These are phyloP conservation scores for Avena eriantha DNA, from an alignment of 176 grass and related monocot genomes.

Conservation along the genomic window DNA sequence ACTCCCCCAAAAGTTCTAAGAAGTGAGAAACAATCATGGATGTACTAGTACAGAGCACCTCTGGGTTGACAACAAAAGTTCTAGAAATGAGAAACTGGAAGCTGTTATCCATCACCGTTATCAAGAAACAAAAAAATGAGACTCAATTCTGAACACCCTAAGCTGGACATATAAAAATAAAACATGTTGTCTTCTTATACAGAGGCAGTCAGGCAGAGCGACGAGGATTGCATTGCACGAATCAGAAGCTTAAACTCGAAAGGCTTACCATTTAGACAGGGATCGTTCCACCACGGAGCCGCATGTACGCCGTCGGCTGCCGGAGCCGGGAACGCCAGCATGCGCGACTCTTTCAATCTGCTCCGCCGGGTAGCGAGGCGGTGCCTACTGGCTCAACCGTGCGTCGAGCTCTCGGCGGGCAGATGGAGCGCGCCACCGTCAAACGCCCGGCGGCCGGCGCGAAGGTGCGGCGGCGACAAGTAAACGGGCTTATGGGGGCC, in stretches of 20 bases:
- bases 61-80: no score
- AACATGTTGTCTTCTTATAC: background rate
- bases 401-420: background rate
- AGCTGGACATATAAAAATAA: background rate
- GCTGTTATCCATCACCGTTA: background rate
- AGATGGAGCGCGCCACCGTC: background rate
- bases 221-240: background rate
- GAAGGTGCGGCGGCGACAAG: background rate
- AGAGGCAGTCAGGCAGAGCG: background rate
- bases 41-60: no score
- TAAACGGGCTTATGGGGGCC: background rate
- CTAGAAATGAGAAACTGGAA: no score
- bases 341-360: background rate
- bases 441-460: background rate
- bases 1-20: background rate
- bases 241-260: background rate
- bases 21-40: background rate
- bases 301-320: background rate
- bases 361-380: background rate
- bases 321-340: background rate
- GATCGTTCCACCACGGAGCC: background rate
- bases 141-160: background rate
- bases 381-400: background rate
- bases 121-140: background rate
- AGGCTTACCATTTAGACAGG: background rate